phyloP scores from a whole-genome alignment of 768 basidiomycete genomes.

The Glaciozyma antarctica region DNA sequence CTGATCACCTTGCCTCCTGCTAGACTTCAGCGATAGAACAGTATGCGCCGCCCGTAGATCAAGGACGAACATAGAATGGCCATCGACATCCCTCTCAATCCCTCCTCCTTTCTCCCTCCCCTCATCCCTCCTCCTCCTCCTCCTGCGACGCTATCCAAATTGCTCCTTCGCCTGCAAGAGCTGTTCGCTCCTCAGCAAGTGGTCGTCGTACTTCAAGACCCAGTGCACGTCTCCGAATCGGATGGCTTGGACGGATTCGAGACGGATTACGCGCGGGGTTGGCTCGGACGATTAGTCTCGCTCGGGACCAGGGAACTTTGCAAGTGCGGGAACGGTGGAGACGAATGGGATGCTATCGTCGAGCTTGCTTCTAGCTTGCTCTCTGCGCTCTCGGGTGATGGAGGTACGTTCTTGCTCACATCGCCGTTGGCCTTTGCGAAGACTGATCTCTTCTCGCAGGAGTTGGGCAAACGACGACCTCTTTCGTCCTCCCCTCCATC shows the following conservation, averaged over 20 bases:
- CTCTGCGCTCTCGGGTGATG: slow-evolving; percentile 15
- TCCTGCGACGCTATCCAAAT: too few relatives aligned
- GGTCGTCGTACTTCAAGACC: slow-evolving; percentile 2
- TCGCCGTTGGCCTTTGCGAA: neutral
- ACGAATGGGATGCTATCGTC: slow-evolving; percentile 9
- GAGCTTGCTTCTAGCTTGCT: slow-evolving; percentile 51
- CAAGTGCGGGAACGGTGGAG: neutral
- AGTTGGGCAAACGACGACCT: slow-evolving; percentile 48
- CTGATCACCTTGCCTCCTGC: too few relatives aligned
- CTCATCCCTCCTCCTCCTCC: too few relatives aligned
- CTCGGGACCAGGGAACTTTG: neutral
- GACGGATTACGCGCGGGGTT: slow-evolving; percentile 57
- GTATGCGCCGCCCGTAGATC: too few relatives aligned
- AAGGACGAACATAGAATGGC: too few relatives aligned
- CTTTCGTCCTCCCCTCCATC: slow-evolving; percentile 52
- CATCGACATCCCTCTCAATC: too few relatives aligned
- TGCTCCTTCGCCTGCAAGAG: neutral
- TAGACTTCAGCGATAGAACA: too few relatives aligned
- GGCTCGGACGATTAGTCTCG: slow-evolving; percentile 62
- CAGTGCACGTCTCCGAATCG: slow-evolving; percentile 31
- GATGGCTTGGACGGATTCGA: slow-evolving; percentile 51
- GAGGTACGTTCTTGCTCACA: neutral
- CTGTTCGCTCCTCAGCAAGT: neutral
- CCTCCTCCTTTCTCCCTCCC: too few relatives aligned
- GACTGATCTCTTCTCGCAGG: slow-evolving; percentile 40